Evolutionary conservation across 129 eudicot species (phyloP), one percentile per base, ranked within the genome.

Genomic region (Escallonia rubra): DNA sequence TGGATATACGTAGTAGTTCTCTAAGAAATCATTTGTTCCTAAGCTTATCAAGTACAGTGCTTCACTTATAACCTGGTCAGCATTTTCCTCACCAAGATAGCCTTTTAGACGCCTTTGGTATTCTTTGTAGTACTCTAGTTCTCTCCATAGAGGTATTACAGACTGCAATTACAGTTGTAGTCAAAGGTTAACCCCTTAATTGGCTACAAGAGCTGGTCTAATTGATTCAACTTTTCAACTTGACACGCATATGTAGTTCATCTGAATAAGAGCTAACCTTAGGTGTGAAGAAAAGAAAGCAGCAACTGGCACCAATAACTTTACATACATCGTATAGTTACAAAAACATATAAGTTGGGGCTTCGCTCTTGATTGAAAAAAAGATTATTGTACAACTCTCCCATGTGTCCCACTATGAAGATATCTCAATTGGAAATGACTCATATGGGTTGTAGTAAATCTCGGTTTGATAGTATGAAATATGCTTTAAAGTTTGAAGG

Each of bases 1-100:
- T 47, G 96, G 93, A 47, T 78, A 68, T 45, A 76, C 38, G 62
- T 81, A 91, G 75, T 91, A 91, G 70, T 91, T 91, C 66, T 87
- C 94, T 16, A 87, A 77, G 78, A 91, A 91, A 59, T 91, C 97
- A 64, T 91, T 91, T 54, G 97, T 91, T 75, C 97, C 97, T 15
- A 85, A 15, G 73, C 98, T 91, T 62, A 86, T 79, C 49, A 88
- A 12, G 73, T 91, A 88, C 38, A 91, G 78, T 46, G 96, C 96
- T 72, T 88, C 91, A n/a, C 73, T 61, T 14, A 91, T 4, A 41
- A 79, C 41, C 15, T 75, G 59, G 41, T 72, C 68, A 16, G 95
- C 89, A 43, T 76, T 69, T 60, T 51, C 68, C 7, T 59, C 54
- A 10, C 98, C 98, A 13, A 88, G 84, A 52, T 86, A 75, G 16